A percentile compares a stretch with the other conserved stretches of the same genome.
Evolutionary conservation across 2,329 filamentous ascomycete genomes (phyloP).

Genomic region (Fusarium xylarioides): DNA sequence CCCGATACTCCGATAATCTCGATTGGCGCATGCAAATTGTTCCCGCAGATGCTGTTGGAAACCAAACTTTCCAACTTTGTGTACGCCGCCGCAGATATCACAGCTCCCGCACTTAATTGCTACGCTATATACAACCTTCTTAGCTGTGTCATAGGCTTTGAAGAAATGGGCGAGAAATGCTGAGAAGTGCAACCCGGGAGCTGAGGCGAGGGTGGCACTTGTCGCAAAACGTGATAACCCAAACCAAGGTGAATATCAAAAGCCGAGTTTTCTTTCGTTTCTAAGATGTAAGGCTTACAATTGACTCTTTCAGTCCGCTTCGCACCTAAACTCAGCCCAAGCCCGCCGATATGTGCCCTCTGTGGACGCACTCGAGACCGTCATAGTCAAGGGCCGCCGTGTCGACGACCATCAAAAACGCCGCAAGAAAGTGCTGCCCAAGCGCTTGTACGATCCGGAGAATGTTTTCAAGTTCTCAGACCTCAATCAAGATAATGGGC

Average conservation of each 20-base stretch:
- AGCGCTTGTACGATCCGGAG: background rate
- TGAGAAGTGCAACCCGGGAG: constrained; percentile 47
- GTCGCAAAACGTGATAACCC: constrained; percentile 34
- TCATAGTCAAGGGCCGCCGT: constrained; percentile 6
- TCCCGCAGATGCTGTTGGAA: background rate
- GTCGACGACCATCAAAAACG: background rate
- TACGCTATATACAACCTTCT: background rate
- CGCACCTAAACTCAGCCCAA: background rate
- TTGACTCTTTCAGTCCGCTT: constrained; percentile 14
- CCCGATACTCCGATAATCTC: constrained; percentile 29
- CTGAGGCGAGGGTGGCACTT: constrained; percentile 43
- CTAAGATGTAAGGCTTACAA: constrained; percentile 12
- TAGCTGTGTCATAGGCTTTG: constrained; percentile 4
- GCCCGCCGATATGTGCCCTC: constrained; percentile 13
- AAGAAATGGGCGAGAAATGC: constrained; percentile 50
- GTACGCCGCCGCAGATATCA: background rate
- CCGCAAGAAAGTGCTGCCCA: background rate
- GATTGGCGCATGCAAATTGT: constrained; percentile 41
- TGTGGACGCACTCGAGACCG: constrained; percentile 12
- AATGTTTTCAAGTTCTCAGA: background rate
- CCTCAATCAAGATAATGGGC: background rate
- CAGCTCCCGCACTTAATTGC: background rate
- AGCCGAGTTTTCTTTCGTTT: background rate
- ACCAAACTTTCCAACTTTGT: background rate
- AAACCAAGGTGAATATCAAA: constrained; percentile 35